Conservation (phyloP, 2,329 filamentous ascomycete species). For the Davidsoniella virescens region DNA sequence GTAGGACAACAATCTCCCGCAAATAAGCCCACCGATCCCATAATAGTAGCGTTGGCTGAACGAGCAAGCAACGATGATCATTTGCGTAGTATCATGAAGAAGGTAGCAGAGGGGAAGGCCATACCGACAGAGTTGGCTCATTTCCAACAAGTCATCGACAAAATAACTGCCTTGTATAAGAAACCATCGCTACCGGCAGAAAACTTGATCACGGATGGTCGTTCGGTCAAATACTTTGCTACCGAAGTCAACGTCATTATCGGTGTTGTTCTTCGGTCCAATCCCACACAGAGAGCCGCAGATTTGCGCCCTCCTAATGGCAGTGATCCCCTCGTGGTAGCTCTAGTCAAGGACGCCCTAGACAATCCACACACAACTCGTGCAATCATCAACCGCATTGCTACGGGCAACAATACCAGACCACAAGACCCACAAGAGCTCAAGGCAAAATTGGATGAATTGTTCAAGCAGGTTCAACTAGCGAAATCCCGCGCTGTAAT, state of each 20-base stretch:
- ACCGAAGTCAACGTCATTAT: constrained; percentile 41
- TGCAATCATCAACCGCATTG: constrained; percentile 37
- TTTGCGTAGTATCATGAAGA: constrained; percentile 66
- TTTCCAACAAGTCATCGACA: constrained; percentile 69
- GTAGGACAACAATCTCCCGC: constrained; percentile 16
- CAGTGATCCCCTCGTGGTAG: constrained; percentile 39
- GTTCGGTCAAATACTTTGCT: constrained; percentile 43
- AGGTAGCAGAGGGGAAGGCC: constrained; percentile 61
- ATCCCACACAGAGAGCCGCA: constrained; percentile 37
- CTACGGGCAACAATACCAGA: constrained; percentile 24
- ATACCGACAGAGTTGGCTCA: constrained; percentile 53
- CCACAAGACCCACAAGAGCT: constrained; percentile 36
- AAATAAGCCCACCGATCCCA: constrained; percentile 41
- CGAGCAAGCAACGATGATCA: constrained; percentile 56
- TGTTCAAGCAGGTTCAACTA: constrained; percentile 20
- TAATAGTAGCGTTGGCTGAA: constrained; percentile 65
- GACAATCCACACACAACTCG: constrained; percentile 32
- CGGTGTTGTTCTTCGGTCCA: constrained; percentile 42
- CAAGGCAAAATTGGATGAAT: constrained; percentile 33
- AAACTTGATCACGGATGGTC: constrained; percentile 35
- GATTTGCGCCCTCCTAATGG: constrained; percentile 36
- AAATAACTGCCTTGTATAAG: constrained; percentile 48
- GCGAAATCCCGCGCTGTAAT: constrained; percentile 13
- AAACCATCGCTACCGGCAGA: constrained; percentile 39
- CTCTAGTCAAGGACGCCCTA: constrained; percentile 39